phyloP scores from a whole-genome alignment of 2,329 filamentous ascomycete species.

The Sarocladiaceae sp. region DNA sequence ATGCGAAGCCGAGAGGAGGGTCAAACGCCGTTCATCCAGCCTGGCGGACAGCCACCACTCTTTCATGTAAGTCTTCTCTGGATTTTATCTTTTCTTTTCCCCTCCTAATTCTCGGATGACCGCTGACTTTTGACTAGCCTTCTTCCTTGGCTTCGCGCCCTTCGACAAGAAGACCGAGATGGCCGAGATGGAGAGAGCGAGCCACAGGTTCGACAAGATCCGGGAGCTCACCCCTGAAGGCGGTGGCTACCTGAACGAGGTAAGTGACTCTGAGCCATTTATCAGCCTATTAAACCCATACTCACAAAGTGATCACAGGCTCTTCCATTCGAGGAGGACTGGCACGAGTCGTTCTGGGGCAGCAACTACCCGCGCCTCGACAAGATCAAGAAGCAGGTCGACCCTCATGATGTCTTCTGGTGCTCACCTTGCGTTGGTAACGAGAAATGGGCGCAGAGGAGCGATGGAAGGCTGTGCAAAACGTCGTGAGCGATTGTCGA shows the following conservation, averaged over 20 bases:
- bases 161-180: slow-evolving; percentile 14
- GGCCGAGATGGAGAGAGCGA: slow-evolving; percentile 19
- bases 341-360: slow-evolving; percentile 36
- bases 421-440: slow-evolving; percentile 41
- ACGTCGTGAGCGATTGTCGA: not conserved
- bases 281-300: not conserved
- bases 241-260: slow-evolving; percentile 41
- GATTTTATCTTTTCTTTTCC: not conserved
- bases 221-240: slow-evolving; percentile 25
- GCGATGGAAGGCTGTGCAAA: slow-evolving; percentile 20
- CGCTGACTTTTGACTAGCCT: not conserved
- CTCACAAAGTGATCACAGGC: not conserved
- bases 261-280: slow-evolving; percentile 15
- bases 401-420: slow-evolving; percentile 42
- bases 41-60: slow-evolving; percentile 34
- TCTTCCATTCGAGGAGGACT: slow-evolving; percentile 24
- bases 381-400: slow-evolving; percentile 36
- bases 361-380: slow-evolving; percentile 38
- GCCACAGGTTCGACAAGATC: slow-evolving; percentile 11
- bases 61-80: not conserved
- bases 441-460: slow-evolving; percentile 28
- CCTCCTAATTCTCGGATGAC: not conserved
- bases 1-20: slow-evolving; percentile 38
- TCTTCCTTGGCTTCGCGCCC: not conserved
- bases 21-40: slow-evolving; percentile 42